Conservation (phyloP, 495 filamentous ascomycete genomes). For the Mytilinidion resinicola region DNA sequence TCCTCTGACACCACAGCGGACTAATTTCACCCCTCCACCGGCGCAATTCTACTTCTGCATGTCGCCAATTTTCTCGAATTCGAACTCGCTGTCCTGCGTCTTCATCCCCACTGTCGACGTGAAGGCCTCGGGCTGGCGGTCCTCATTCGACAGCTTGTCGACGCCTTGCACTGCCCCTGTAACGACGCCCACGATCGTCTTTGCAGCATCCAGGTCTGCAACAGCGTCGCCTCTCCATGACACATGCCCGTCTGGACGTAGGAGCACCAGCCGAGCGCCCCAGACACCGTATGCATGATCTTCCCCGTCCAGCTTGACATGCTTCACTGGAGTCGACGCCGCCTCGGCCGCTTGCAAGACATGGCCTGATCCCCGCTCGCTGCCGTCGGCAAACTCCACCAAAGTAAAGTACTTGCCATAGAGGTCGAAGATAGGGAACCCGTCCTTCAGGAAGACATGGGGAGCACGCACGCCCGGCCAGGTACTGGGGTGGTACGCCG, state of each 20-base stretch:
- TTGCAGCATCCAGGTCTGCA: neutral
- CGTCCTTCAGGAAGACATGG: conserved; percentile 34
- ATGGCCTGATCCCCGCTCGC: neutral
- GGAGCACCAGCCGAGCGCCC: neutral
- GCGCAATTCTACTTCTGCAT: neutral
- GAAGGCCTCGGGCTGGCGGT: neutral
- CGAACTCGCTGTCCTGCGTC: neutral
- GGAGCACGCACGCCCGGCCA: conserved; percentile 33
- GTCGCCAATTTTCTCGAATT: neutral
- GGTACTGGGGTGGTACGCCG: conserved; percentile 28
- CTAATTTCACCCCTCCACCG: neutral
- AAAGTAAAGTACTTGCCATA: conserved; percentile 31
- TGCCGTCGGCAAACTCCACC: conserved; percentile 25
- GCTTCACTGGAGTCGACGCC: neutral
- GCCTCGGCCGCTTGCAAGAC: neutral
- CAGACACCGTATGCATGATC: neutral
- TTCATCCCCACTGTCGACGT: neutral
- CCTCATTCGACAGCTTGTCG: neutral
- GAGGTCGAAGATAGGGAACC: conserved; percentile 30
- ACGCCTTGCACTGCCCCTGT: neutral
- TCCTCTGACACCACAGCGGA: neutral
- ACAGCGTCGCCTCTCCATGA: neutral
- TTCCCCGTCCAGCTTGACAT: neutral
- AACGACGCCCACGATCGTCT: neutral
- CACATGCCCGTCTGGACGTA: conserved; percentile 1